A percentile compares a stretch with the other conserved stretches of the same genome.
Evolutionary conservation across 2,329 filamentous ascomycete genomes (phyloP).

Genomic region (Alternaria incomplexa): DNA sequence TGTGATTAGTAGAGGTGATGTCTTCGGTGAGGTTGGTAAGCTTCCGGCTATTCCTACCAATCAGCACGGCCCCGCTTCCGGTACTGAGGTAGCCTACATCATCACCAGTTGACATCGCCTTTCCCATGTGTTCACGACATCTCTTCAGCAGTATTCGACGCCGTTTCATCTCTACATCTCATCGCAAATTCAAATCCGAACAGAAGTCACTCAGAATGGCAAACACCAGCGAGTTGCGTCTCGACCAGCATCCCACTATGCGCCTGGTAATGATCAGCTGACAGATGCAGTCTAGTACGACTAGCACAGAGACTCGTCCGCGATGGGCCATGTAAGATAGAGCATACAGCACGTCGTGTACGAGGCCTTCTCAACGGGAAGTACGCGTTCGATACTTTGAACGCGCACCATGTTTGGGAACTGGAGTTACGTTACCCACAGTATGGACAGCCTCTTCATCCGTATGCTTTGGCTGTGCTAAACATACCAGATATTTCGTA

Average conservation of each 20-base stretch:
- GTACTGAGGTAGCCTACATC: constrained; percentile 4
- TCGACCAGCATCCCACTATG: not conserved
- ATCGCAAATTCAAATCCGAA: no score
- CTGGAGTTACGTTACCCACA: constrained; percentile 42
- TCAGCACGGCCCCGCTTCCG: constrained; percentile 3
- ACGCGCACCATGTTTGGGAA: constrained; percentile 48
- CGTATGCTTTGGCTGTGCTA: not conserved
- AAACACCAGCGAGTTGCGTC: constrained; percentile 2
- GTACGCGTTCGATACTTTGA: constrained; percentile 42
- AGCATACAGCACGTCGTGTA: constrained; percentile 39
- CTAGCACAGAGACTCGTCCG: constrained; percentile 51
- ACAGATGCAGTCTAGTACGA: constrained; percentile 43
- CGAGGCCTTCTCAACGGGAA: constrained; percentile 41
- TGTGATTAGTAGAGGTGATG: not conserved
- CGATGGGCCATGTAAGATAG: constrained; percentile 45
- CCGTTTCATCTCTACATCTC: fast-evolving
- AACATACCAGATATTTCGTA: constrained; percentile 35
- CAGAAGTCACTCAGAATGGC: not conserved
- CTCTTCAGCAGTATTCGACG: not conserved
- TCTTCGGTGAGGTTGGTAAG: not conserved
- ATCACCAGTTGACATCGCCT: not conserved
- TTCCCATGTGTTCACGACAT: not conserved
- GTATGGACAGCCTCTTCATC: constrained; percentile 12
- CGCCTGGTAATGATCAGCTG: not conserved
- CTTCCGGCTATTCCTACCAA: constrained; percentile 12